Percentiles rank a stretch among this genome's conserved stretches.
phyloP scores from a whole-genome alignment of 1,284 basidiomycete genomes.

The Wallemia mellicola region DNA sequence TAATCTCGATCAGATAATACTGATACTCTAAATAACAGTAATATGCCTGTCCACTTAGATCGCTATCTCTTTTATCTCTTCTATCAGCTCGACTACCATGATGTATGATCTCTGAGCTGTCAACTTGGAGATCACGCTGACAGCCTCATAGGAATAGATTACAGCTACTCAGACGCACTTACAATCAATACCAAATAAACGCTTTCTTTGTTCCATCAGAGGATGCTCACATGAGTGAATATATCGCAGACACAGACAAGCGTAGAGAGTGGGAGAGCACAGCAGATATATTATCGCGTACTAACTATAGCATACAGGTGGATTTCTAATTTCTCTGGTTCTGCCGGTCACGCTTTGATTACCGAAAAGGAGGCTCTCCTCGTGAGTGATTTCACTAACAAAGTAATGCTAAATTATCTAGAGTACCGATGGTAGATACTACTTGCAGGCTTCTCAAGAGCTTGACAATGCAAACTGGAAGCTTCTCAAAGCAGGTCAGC shows the following conservation, averaged over 20 bases:
- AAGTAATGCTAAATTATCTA: too few species aligned
- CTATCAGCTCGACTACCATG: background rate
- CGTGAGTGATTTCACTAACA: too few species aligned
- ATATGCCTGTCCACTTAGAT: too few species aligned
- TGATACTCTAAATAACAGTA: too few species aligned
- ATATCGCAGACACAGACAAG: background rate
- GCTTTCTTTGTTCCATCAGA: background rate
- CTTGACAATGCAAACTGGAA: background rate
- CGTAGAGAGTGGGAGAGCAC: background rate
- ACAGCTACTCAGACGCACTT: background rate
- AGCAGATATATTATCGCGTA: conserved; percentile 13
- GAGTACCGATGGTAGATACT: conserved; percentile 53
- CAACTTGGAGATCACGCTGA: background rate
- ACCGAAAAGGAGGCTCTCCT: conserved; percentile 31
- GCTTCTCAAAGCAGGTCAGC: background rate
- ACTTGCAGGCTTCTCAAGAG: background rate
- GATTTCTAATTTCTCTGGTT: conserved; percentile 78
- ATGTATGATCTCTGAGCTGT: background rate
- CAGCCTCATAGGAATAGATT: background rate
- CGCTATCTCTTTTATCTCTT: background rate
- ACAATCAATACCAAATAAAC: background rate
- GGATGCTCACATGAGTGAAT: background rate
- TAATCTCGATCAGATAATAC: too few species aligned
- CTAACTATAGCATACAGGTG: conserved; percentile 56
- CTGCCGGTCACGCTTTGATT: conserved; percentile 60